Conservation (phyloP, 495 filamentous ascomycete species). For the Penicillium samsonianum region DNA sequence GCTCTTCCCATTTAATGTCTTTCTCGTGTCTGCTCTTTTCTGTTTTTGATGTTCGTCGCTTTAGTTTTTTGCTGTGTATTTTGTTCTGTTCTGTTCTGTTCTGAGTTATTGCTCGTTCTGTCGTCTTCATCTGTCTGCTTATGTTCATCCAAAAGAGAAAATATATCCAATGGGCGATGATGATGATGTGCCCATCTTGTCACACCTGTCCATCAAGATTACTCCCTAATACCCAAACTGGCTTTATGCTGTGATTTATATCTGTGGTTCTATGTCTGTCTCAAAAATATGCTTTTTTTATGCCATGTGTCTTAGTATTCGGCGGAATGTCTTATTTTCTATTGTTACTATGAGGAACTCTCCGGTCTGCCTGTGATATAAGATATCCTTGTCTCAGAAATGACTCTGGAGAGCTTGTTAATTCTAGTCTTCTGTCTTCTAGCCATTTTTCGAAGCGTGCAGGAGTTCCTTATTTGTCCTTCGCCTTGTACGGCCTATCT, state of each 20-base stretch:
- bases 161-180: not conserved
- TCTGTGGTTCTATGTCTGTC: not conserved
- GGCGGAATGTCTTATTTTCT: not conserved
- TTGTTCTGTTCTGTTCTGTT: not conserved
- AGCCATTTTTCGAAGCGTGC: not conserved
- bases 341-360: not conserved
- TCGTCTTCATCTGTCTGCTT: not conserved
- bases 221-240: not conserved
- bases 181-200: not conserved
- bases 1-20: not conserved
- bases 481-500: not conserved
- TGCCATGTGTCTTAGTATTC: not conserved
- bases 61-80: not conserved
- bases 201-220: not conserved
- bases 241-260: not conserved
- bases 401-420: not conserved
- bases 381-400: too few species aligned
- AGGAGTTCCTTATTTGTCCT: not conserved
- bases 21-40: not conserved
- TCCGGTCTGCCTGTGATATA: not conserved
- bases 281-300: not conserved
- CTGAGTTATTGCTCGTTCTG: not conserved
- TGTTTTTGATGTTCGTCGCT: not conserved
- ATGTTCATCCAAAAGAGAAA: not conserved
- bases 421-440: not conserved